Base-by-base conservation (phyloP, 1,139 yeast species). In the Suhomyces anneliseae region DNA sequence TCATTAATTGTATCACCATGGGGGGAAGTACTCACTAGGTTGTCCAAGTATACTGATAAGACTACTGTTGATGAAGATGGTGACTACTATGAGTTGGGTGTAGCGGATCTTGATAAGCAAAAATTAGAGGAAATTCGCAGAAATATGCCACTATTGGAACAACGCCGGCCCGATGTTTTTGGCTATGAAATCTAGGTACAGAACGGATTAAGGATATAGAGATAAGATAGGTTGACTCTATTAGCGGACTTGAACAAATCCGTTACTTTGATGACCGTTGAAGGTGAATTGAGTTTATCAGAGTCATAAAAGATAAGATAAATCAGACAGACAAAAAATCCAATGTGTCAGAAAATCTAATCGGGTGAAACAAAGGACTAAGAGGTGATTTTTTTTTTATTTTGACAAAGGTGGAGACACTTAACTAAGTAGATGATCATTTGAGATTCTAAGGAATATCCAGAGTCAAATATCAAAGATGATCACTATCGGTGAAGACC, bases 1-100 rank as follows among this genome's bases (percentile, higher is more conserved):
- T 78, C 96, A 0, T 70, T 92, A 55, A 82, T 92, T 8, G 80
- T 92, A 19, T 95, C 88, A 57, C 98, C 98, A 0, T 90, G 96
- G 95, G 98, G 99, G 1, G 77, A 82, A 0, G 75, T 90, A 1
- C 54, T 93, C 1, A 85, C 88, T 0, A 81, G 83, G 54, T 81
- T 82, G 9, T 54, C 53, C 14, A 68, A 59, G 39, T 70, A 64
- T 49, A 54, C 58, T 32, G 74, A 70, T 15, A 60, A 54, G 1
- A 53, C 61, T 34, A 39, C 44, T 7, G 65, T 76, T 6, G 85
- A 81, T 53, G 66, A 62, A 7, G 77, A 75, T 9, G 82, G 86
- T 0, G 83, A 83, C 49, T 76, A 78, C 46, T 71, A 62, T 45
- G 79, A 76, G 52, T 60, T 90, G 26, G 76, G 85, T 26, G 66